A percentile compares a stretch with the other conserved stretches of the same genome.
Evolutionary conservation across 2,329 filamentous ascomycete genomes (phyloP).

Genomic region (Ophiosphaerella herpotricha): DNA sequence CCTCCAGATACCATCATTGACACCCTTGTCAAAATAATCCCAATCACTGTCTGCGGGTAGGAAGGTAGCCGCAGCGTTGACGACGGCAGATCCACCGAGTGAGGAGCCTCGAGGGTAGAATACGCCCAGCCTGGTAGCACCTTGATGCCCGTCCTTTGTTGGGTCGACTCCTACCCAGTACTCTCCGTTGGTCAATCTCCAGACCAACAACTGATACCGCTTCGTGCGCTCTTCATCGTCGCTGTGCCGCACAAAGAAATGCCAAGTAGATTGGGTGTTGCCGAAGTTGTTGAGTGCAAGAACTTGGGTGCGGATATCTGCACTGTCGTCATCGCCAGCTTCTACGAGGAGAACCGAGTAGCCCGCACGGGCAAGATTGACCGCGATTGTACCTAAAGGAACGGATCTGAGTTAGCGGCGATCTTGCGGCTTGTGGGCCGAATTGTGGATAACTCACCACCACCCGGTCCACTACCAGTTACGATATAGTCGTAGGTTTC

Average conservation of each 20-base stretch:
- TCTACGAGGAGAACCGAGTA: constrained; percentile 62
- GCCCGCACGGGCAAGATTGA: constrained; percentile 60
- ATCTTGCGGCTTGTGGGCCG: constrained; percentile 41
- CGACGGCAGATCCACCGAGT: constrained; percentile 20
- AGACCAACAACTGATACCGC: constrained; percentile 46
- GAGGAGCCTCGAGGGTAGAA: constrained; percentile 24
- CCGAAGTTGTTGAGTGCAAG: constrained; percentile 51
- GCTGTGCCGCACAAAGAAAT: constrained; percentile 65
- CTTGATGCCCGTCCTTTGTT: constrained; percentile 22
- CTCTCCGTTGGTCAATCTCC: constrained; percentile 19
- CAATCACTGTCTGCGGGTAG: constrained; percentile 25
- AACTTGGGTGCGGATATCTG: constrained; percentile 53
- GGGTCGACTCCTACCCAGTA: constrained; percentile 24
- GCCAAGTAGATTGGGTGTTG: constrained; percentile 54
- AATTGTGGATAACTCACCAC: constrained; percentile 13
- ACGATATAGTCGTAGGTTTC: constrained; percentile 27
- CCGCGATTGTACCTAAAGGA: constrained; percentile 37
- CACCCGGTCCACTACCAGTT: constrained; percentile 1
- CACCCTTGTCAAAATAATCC: constrained; percentile 21
- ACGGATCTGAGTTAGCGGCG: constrained; percentile 57
- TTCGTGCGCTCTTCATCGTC: constrained; percentile 56
- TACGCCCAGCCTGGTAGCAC: constrained; percentile 41
- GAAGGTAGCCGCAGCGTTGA: constrained; percentile 21
- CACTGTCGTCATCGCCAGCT: constrained; percentile 57
- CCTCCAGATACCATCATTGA: constrained; percentile 22